phyloP scores from a whole-genome alignment of 352 stramenopile genomes.

The Pythium dissimile region DNA sequence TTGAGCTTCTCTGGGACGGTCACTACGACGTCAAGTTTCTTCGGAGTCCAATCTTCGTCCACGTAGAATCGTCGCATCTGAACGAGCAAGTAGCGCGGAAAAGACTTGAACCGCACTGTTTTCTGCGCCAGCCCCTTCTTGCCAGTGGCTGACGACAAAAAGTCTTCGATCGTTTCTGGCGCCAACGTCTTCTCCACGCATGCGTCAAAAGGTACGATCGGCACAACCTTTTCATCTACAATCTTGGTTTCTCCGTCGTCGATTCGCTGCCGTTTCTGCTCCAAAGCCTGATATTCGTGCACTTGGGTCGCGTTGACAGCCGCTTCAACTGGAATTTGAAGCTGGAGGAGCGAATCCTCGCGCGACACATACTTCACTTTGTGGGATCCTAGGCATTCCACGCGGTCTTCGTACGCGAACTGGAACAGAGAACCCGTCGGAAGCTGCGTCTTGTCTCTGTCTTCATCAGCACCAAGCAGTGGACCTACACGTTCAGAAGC shows the following conservation, averaged over 20 bases:
- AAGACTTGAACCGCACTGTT: constrained; percentile 89
- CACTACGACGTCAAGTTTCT: constrained; percentile 98
- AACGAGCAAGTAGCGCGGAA: constrained; percentile 96
- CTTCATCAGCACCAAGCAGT: constrained; percentile 29
- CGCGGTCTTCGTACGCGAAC: constrained; percentile 86
- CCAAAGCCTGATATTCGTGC: constrained; percentile 78
- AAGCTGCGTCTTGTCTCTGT: constrained; percentile 31
- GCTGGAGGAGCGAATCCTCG: constrained; percentile 75
- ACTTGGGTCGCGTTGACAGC: constrained; percentile 86
- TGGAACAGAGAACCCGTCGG: constrained; percentile 91
- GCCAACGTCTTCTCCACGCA: constrained; percentile 93
- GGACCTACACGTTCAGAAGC: constrained; percentile 42
- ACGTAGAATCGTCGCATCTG: constrained; percentile 97
- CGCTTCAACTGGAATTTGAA: constrained; percentile 87
- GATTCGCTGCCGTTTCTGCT: constrained; percentile 86
- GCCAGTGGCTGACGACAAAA: constrained; percentile 69
- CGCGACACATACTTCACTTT: constrained; percentile 88
- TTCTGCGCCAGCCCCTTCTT: constrained; percentile 80
- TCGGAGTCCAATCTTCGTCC: constrained; percentile 93
- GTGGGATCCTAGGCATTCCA: constrained; percentile 67
- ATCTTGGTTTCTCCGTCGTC: constrained; percentile 42
- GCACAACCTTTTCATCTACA: constrained; percentile 82
- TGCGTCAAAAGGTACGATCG: constrained; percentile 91
- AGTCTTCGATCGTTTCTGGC: constrained; percentile 91
- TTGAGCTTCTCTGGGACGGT: constrained; percentile 92